Base-by-base conservation (phyloP, 106 monocot species). In the Dendrobium nobile region DNA sequence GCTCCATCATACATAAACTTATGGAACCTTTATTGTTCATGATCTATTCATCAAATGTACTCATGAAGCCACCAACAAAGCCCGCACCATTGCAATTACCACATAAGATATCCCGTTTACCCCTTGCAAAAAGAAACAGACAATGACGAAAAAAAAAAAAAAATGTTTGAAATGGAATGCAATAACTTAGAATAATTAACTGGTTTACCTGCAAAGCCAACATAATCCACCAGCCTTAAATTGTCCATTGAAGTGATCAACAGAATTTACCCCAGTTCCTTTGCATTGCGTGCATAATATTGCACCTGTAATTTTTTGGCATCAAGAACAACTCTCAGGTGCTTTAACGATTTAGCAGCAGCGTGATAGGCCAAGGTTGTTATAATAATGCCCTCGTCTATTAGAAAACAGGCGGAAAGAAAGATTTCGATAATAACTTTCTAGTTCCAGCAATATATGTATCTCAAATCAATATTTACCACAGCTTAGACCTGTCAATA, bases 41-140 rank as follows among this genome's bases (percentile, higher is more conserved):
- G 72, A 8, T 72, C 51, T 91, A 91, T 4, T 91, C 88, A 51
- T 95, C 95, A 43, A 84, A 82, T 7, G 93, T 86, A 85, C 91
- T 95, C 89, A 95, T 82, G 76, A 95, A 95, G 9, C 95, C 95
- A 40, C 95, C 95, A 37, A 95, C 6, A 82, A 95, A 95, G 77
- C 95, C 95, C 3, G 95, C 95, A 13, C 95, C 95, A 65, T 95
- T 95, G 86, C 95, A 95, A 72, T 74, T 89, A 27, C 95, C 95
- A 47, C 95, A 95, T 27, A 95, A 77, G 55, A 95, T 91, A 15
- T 95, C 93, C 42, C 81, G 80, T 77, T 89, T 95, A 11, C 93
- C 95, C 80, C 95, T 37, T 95, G 86, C 85, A 51, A 51, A 47
- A 47, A 47, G 11, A 47, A 51, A 51, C 51, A 51, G 51, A 51